Conservation (phyloP, 768 basidiomycete species). For the Cystoderma amianthinum region DNA sequence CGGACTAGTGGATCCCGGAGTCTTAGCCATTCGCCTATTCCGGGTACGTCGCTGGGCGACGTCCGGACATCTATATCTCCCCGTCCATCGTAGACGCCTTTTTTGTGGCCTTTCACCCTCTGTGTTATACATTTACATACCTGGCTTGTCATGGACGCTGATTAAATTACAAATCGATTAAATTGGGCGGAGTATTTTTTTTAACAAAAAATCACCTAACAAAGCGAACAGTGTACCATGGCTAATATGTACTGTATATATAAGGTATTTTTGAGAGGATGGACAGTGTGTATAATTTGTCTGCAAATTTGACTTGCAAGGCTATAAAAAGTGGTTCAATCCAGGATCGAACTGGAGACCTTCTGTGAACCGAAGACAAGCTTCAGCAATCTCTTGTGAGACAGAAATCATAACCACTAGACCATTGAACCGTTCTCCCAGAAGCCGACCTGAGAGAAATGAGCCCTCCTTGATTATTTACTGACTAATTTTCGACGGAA, state of each 20-base stretch:
- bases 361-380: constrained; percentile 18
- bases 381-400: constrained; percentile 15
- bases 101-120: constrained; percentile 5
- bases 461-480: too few species aligned
- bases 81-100: constrained; percentile 2
- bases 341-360: constrained; percentile 40
- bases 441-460: neutral
- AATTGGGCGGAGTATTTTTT: too few species aligned
- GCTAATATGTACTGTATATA: too few species aligned
- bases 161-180: neutral
- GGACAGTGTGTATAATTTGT: too few species aligned
- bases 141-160: neutral
- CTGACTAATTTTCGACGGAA: too few species aligned
- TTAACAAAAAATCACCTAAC: too few species aligned
- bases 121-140: constrained; percentile 2
- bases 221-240: too few species aligned
- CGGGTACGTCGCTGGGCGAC: constrained; percentile 28
- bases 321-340: constrained; percentile 34
- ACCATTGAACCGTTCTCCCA: constrained; percentile 12
- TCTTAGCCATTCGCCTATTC: constrained; percentile 46
- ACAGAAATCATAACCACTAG: constrained; percentile 55
- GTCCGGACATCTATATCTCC: constrained; percentile 21
- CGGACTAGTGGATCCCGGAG: constrained; percentile 38
- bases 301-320: too few species aligned
- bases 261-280: too few species aligned